These are phyloP conservation scores for Trametes maxima DNA, from an alignment of 768 basidiomycete genomes.

Conservation along the genomic window DNA sequence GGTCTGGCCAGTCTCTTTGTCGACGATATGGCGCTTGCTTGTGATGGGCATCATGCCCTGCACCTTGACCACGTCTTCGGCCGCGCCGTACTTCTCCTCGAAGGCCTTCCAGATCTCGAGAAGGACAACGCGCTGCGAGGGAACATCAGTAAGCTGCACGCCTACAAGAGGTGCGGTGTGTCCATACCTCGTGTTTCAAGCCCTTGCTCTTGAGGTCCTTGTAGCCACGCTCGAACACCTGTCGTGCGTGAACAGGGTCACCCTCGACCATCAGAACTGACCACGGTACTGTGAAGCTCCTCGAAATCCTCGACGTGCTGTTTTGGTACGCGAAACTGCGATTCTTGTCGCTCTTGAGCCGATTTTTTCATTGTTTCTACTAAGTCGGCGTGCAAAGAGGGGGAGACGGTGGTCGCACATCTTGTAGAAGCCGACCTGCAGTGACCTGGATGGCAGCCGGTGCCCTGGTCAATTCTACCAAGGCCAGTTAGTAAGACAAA, in stretches of 20 bases:
- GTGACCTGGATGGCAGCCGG: constrained; percentile 96
- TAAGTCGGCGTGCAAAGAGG: too few species aligned
- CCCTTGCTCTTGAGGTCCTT: constrained; percentile 79
- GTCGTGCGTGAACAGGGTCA: constrained; percentile 66
- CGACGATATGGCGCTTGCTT: constrained; percentile 80
- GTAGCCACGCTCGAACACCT: constrained; percentile 86
- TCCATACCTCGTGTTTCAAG: constrained; percentile 84
- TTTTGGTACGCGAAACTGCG: constrained; percentile 86
- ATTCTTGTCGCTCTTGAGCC: constrained; percentile 98
- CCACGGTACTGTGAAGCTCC: constrained; percentile 85
- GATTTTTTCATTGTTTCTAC: too few species aligned
- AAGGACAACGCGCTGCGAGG: constrained; percentile 79
- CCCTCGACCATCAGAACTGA: constrained; percentile 70
- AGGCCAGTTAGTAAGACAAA: too few species aligned
- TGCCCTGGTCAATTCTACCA: constrained; percentile 89
- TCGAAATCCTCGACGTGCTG: constrained; percentile 98
- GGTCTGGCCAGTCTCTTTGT: constrained; percentile 71
- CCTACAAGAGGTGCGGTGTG: neutral
- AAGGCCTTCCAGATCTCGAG: constrained; percentile 96
- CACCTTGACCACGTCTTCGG: constrained; percentile 77
- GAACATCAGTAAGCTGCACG: neutral
- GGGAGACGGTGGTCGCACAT: constrained; percentile 55
- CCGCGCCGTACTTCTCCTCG: constrained; percentile 78
- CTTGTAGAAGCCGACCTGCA: constrained; percentile 95
- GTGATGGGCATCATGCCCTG: constrained; percentile 93